Conservation (phyloP, 371 early-diverging fungal genomes). For the Syncephalis fuscata region DNA sequence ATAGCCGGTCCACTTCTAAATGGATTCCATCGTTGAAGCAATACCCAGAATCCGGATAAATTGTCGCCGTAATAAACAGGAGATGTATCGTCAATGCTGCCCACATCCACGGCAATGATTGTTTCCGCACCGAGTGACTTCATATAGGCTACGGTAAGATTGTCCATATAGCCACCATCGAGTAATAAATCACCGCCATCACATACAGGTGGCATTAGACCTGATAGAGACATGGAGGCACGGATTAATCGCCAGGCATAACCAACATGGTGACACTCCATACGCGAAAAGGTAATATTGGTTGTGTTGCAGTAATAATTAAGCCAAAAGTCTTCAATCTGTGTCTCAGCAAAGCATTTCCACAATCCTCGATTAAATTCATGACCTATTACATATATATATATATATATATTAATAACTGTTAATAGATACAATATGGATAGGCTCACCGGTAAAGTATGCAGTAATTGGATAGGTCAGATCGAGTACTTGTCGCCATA, state of each 20-base stretch:
- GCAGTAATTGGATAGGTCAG: conserved; percentile 92
- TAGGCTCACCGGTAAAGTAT: conserved; percentile 52
- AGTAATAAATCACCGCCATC: conserved; percentile 93
- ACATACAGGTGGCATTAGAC: conserved; percentile 88
- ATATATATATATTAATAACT: conserved; percentile 2
- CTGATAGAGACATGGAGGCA: conserved; percentile 97
- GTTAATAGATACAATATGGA: neutral
- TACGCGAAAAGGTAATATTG: conserved; percentile 88
- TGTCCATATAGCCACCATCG: conserved; percentile 99
- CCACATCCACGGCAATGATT: conserved; percentile 96
- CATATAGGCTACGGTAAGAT: conserved; percentile 89
- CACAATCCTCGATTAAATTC: conserved; percentile 92
- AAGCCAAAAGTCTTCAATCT: conserved; percentile 98
- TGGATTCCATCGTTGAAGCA: conserved; percentile 72
- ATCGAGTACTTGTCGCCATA: conserved; percentile 87
- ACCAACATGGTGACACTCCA: conserved; percentile 86
- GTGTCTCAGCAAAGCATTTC: conserved; percentile 82
- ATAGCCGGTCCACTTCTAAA: conserved; percentile 43
- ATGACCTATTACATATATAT: conserved; percentile 60
- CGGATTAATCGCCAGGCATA: conserved; percentile 96
- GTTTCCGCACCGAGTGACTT: conserved; percentile 78
- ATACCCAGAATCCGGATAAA: conserved; percentile 86
- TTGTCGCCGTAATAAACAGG: conserved; percentile 88
- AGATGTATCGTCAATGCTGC: conserved; percentile 76
- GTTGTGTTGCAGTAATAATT: conserved; percentile 95